These are phyloP conservation scores for Candida dendrica DNA, from an alignment of 805 yeast genomes.

Conservation along the genomic window DNA sequence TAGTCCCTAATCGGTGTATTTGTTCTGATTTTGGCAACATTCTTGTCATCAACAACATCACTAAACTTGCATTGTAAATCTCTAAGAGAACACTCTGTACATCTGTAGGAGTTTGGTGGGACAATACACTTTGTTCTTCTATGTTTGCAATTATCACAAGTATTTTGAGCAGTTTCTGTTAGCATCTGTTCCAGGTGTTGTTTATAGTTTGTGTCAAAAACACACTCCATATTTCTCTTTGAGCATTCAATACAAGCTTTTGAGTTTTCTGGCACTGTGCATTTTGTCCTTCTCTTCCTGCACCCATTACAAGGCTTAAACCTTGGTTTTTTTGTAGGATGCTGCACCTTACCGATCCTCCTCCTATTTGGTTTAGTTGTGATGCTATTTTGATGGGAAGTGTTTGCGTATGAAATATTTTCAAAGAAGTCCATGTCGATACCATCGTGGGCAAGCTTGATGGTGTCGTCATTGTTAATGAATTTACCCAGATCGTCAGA, in stretches of 20 bases:
- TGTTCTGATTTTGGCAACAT: conserved; percentile 13
- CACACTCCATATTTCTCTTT: conserved; percentile 22
- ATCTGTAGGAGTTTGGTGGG: conserved; percentile 8
- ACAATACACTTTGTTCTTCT: conserved; percentile 18
- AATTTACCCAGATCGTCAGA: background rate
- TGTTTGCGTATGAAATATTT: background rate
- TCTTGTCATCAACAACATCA: conserved; percentile 1
- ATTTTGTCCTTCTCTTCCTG: conserved; percentile 28
- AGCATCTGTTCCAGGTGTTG: too few species aligned
- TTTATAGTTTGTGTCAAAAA: conserved; percentile 11
- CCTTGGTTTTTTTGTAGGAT: conserved; percentile 8
- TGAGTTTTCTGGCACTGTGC: conserved; percentile 18
- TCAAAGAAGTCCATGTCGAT: background rate
- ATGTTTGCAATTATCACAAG: conserved; percentile 17
- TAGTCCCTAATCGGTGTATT: conserved; percentile 21
- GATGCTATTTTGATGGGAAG: background rate
- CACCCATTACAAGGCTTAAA: conserved; percentile 32
- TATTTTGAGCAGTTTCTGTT: background rate
- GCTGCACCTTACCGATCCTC: background rate
- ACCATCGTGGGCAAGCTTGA: background rate
- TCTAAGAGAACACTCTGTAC: conserved; percentile 18
- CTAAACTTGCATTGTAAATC: conserved; percentile 19
- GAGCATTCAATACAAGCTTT: conserved; percentile 23
- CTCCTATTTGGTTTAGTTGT: background rate
- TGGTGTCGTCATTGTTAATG: background rate